Conservation (phyloP, 352 stramenopile genomes). For the Pythium angustatum region DNA sequence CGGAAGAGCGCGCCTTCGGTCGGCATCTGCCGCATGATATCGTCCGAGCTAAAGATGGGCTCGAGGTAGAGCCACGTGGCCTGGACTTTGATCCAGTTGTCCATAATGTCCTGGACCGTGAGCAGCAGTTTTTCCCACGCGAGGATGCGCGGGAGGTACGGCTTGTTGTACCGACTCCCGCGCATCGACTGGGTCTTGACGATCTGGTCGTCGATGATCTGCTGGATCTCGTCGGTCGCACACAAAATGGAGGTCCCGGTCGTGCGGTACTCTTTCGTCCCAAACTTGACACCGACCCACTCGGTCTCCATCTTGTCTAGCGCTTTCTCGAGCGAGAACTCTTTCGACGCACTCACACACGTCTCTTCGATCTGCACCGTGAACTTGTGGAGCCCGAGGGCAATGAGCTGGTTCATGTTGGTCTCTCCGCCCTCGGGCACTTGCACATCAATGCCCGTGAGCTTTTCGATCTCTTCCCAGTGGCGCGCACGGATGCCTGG, state of each 20-base stretch:
- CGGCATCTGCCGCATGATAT: conserved; percentile 94
- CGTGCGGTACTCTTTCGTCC: conserved; percentile 92
- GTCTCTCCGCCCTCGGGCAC: conserved; percentile 78
- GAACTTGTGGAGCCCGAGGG: conserved; percentile 84
- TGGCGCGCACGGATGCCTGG: conserved; percentile 90
- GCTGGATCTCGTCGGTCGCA: conserved; percentile 90
- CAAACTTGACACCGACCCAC: conserved; percentile 92
- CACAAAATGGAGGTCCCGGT: conserved; percentile 92
- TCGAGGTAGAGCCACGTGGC: conserved; percentile 93
- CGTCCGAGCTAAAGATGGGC: conserved; percentile 92
- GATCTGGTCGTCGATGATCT: conserved; percentile 95
- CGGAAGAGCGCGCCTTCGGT: conserved; percentile 86
- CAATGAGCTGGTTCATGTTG: conserved; percentile 91
- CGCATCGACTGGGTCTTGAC: conserved; percentile 96
- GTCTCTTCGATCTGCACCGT: conserved; percentile 91
- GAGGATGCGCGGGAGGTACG: conserved; percentile 87
- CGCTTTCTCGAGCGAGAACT: conserved; percentile 92
- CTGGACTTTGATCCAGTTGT: conserved; percentile 95
- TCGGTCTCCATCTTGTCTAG: conserved; percentile 94
- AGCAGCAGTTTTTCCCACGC: conserved; percentile 91
- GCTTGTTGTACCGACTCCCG: conserved; percentile 92
- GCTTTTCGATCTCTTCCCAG: conserved; percentile 91
- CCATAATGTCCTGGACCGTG: conserved; percentile 91
- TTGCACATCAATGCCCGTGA: conserved; percentile 88
- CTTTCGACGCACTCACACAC: conserved; percentile 92